Evolutionary conservation across 108 stramenopile species (phyloP).

Genomic region (Discostella pseudostelligera): DNA sequence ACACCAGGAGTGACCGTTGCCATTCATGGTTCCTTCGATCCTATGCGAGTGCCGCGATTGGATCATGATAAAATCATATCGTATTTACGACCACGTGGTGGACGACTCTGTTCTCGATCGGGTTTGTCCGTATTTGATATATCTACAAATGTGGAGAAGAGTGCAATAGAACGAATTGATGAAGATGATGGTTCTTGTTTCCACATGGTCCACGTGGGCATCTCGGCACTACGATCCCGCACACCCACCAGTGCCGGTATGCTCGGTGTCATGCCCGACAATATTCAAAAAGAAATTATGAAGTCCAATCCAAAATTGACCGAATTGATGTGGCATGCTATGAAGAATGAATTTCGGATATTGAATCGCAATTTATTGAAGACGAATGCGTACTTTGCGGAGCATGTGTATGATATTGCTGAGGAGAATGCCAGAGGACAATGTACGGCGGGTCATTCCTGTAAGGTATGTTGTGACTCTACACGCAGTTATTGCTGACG

Average conservation of each 20-base stretch:
- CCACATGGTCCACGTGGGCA: constrained; percentile 34
- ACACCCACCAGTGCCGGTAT: constrained; percentile 83
- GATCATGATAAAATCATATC: constrained; percentile 41
- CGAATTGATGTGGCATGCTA: constrained; percentile 40
- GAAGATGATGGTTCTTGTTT: constrained; percentile 38
- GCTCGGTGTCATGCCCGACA: constrained; percentile 50
- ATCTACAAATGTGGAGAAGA: constrained; percentile 1
- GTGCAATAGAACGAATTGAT: constrained; percentile 18
- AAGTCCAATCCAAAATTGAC: constrained; percentile 29
- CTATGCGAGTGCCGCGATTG: constrained; percentile 25
- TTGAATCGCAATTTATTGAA: constrained; percentile 14
- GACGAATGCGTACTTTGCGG: constrained; percentile 39
- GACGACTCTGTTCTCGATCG: constrained; percentile 16
- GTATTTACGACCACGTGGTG: constrained; percentile 13
- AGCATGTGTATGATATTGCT: constrained; percentile 55
- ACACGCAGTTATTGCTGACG: background rate
- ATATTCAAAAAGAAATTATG: constrained; percentile 19
- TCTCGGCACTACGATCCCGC: constrained; percentile 65
- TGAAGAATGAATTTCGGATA: constrained; percentile 44
- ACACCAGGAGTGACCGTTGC: constrained; percentile 45
- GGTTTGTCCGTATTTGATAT: constrained; percentile 26
- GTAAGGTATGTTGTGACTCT: constrained; percentile 38
- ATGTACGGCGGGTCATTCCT: constrained; percentile 67
- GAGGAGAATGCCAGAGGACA: constrained; percentile 61
- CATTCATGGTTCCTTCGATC: constrained; percentile 22